These are phyloP conservation scores for Apophysomyces ossiformis DNA, from an alignment of 371 early-diverging fungal genomes.

Conservation along the genomic window DNA sequence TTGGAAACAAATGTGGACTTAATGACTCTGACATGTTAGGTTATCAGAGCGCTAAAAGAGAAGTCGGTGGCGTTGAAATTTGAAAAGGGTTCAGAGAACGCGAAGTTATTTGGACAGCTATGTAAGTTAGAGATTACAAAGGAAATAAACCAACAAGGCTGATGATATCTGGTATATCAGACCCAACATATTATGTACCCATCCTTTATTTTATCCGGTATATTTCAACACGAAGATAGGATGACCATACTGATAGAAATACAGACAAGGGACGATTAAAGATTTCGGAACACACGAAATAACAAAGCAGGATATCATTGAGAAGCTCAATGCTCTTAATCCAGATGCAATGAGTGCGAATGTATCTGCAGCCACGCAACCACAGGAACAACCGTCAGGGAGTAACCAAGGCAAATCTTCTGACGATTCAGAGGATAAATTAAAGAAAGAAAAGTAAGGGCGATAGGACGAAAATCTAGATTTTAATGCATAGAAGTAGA, in stretches of 20 bases:
- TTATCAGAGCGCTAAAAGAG: slow-evolving; percentile 7
- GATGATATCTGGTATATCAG: slow-evolving; percentile 3
- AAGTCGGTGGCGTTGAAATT: slow-evolving; percentile 23
- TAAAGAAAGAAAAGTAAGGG: slow-evolving; percentile 27
- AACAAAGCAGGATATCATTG: slow-evolving; percentile 17
- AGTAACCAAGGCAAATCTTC: background rate
- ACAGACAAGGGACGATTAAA: slow-evolving; percentile 26
- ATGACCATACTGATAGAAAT: background rate
- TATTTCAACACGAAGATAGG: background rate
- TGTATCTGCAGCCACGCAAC: slow-evolving; percentile 1
- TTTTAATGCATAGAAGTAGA: slow-evolving; percentile 15
- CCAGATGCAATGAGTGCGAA: background rate
- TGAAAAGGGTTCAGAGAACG: slow-evolving; percentile 28
- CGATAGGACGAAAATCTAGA: background rate
- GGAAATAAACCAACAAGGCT: background rate
- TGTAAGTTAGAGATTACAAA: slow-evolving; percentile 19
- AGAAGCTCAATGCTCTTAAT: slow-evolving; percentile 17
- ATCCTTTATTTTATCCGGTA: slow-evolving; percentile 29
- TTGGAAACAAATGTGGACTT: background rate
- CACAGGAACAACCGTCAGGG: background rate
- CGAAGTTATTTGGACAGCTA: slow-evolving; percentile 30
- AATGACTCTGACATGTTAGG: slow-evolving; percentile 4
- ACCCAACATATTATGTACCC: slow-evolving; percentile 27
- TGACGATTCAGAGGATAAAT: background rate
- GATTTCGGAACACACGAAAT: slow-evolving; percentile 22